Evolutionary conservation across 768 basidiomycete genomes (phyloP), one percentile per base, ranked within the genome.

Genomic region (Pisolithus orientalis): DNA sequence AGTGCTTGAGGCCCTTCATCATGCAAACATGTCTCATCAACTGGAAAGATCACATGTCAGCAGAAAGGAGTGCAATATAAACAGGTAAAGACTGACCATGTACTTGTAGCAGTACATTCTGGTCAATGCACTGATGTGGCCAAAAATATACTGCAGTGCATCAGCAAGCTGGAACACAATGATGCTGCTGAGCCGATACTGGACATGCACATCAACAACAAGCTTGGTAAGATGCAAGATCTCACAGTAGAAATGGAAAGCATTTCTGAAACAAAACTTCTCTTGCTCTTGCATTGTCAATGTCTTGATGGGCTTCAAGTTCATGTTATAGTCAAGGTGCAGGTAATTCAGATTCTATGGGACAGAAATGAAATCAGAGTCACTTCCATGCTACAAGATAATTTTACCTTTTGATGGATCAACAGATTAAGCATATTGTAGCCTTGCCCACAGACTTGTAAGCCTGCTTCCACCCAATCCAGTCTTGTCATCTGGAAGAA

Each of bases 221-320:
- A 98, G 87, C 72, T 99, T 99, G 6, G 96, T 98, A 50, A 99
- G 80, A 48, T 95, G 91, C 31, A 99, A 74, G 55, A 99, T 99
- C 72, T 99, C 96, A 69, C 96, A 90, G 64, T 94, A 97, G 57
- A 99, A 65, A 68, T 95, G 93, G 82, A 96, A 97, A 7, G 96
- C 96, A 68, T 99, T 99, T 77, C 96, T 96, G 71, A 99, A 99
- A 58, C 95, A 90, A 32, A 95, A 98, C 76, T 98, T 98, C 74
- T 99, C 98, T 49, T 96, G 89, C 72, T 99, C 96, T 70, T 99
- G 98, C n/a, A 96, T 99, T 10, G 96, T 99, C 43, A 99, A 74
- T 1, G 96, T 99, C 78, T 91, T 91, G 55, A 91, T 89, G 10
- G 94, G 94, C 75, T 98, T 98, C 76, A 98, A 69, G 71, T 97